Conservation (phyloP, 2,329 filamentous ascomycete genomes). For the Neonectria sp. region DNA sequence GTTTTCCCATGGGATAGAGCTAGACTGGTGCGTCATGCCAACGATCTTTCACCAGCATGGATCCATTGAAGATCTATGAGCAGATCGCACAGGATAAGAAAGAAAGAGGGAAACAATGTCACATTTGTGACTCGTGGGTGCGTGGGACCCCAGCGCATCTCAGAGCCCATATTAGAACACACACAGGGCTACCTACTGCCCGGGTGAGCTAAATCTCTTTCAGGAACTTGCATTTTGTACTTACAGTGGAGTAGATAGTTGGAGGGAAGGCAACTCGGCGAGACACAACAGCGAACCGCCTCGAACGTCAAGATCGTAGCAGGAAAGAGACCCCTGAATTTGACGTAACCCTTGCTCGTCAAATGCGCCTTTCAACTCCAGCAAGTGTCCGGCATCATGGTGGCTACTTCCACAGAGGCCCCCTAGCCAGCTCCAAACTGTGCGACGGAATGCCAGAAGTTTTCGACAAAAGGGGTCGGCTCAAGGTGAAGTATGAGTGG, state of each 20-base stretch:
- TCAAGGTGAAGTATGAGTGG: neutral
- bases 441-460: neutral
- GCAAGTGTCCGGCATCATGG: neutral
- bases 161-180: neutral
- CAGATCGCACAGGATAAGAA: neutral
- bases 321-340: neutral
- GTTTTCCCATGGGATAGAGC: no score
- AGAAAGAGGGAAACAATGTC: neutral
- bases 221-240: neutral
- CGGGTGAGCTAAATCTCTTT: neutral
- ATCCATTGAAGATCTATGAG: neutral
- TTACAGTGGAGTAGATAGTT: neutral
- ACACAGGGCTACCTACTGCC: neutral
- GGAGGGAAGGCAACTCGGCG: neutral
- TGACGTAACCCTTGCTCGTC: neutral
- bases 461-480: neutral
- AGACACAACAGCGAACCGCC: neutral
- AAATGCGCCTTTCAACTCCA: neutral
- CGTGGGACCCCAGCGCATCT: neutral
- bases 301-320: neutral
- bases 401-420: neutral
- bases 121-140: neutral
- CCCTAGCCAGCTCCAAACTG: neutral
- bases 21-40: neutral
- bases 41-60: neutral